Conservation (phyloP, 2,329 filamentous ascomycete genomes). For the Diaporthe nobilis region DNA sequence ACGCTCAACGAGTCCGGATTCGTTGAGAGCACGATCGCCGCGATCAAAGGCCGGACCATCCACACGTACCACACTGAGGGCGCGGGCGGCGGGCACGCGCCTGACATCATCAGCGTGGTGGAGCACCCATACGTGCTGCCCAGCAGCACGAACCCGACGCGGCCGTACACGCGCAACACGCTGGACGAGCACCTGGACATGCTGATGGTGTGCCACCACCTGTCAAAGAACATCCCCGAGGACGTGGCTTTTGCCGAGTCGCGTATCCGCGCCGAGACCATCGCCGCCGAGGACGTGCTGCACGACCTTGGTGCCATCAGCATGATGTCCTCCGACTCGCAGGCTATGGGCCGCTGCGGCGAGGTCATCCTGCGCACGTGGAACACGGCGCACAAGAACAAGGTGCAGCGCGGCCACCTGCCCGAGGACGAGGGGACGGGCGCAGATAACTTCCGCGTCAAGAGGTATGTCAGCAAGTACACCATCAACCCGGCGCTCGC, state of each 20-base stretch:
- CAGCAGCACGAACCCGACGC: conserved; percentile 91
- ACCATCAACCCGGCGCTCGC: conserved; percentile 94
- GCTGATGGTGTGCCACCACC: conserved; percentile 98
- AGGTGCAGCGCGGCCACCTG: conserved; percentile 82
- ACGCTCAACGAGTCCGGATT: conserved; percentile 98
- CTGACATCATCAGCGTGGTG: conserved; percentile 95
- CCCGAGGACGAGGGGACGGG: conserved; percentile 83
- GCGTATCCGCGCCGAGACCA: conserved; percentile 94
- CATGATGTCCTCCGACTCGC: conserved; percentile 97
- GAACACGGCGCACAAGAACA: conserved; percentile 99
- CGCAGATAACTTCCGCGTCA: conserved; percentile 92
- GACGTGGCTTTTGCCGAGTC: conserved; percentile 96
- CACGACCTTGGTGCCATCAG: conserved; percentile 95
- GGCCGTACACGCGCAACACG: conserved; percentile 92
- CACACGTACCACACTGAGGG: conserved; percentile 98
- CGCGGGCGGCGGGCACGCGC: conserved; percentile 93
- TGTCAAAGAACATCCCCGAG: conserved; percentile 93
- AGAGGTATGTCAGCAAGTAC: conserved; percentile 94
- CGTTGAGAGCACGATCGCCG: conserved; percentile 89
- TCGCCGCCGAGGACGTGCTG: conserved; percentile 95
- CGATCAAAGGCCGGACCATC: conserved; percentile 89
- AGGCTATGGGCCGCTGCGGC: conserved; percentile 96
- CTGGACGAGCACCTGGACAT: conserved; percentile 97
- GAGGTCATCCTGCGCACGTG: conserved; percentile 94
- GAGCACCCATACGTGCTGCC: conserved; percentile 91